A percentile compares a stretch with the other conserved stretches of the same genome.
Evolutionary conservation across 768 basidiomycete species (phyloP).

Genomic region (Auriscalpium microsporum): DNA sequence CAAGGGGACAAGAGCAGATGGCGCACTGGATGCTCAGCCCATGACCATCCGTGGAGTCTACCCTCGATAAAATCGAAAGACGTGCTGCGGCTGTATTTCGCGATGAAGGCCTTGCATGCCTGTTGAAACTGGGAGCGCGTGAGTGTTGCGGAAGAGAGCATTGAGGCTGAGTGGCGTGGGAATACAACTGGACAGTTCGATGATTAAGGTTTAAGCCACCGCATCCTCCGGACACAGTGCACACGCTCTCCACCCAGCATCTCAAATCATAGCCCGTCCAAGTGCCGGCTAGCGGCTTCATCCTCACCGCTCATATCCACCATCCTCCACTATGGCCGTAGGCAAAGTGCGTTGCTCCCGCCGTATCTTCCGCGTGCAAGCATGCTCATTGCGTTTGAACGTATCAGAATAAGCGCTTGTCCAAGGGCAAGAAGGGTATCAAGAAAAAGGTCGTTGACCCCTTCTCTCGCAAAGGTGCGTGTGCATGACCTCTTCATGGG

Average conservation of each 20-base stretch:
- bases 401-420: conserved; percentile 88
- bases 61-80: background rate
- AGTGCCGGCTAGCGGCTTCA: conserved; percentile 34
- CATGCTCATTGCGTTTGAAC: background rate
- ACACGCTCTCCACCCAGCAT: conserved; percentile 15
- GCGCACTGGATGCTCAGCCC: conserved; percentile 54
- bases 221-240: conserved; percentile 6
- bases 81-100: conserved; percentile 16
- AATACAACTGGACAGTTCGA: conserved; percentile 35
- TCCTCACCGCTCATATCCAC: conserved; percentile 29
- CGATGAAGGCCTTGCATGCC: conserved; percentile 46
- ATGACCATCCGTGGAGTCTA: conserved; percentile 40
- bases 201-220: conserved; percentile 44
- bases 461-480: conserved; percentile 94
- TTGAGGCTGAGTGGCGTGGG: conserved; percentile 5
- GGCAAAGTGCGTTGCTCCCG: conserved; percentile 54
- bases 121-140: conserved; percentile 53
- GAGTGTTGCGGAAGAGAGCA: conserved; percentile 32
- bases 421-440: conserved; percentile 97
- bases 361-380: background rate
- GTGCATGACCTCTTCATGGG: background rate
- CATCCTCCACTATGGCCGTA: conserved; percentile 65
- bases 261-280: conserved; percentile 42
- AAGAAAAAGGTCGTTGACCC: conserved; percentile 99
- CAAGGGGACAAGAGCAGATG: background rate